These are phyloP conservation scores for Fraxinus greggii DNA, from an alignment of 305 asterid genomes.

Conservation along the genomic window DNA sequence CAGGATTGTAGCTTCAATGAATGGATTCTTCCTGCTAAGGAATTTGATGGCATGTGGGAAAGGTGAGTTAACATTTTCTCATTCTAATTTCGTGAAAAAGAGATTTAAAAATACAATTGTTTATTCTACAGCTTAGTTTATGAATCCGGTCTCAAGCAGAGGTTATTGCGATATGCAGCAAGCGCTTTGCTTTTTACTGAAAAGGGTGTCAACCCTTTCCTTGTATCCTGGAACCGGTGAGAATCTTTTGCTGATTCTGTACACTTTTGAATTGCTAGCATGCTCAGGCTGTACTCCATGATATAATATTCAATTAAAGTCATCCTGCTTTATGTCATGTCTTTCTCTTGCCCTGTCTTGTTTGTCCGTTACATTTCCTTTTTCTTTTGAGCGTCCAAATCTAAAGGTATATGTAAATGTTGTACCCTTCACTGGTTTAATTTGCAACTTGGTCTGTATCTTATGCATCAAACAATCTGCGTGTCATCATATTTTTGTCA, in stretches of 20 bases:
- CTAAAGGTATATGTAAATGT: not conserved
- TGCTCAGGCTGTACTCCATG: not conserved
- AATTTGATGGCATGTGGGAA: conserved; percentile 98
- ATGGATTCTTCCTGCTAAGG: conserved; percentile 98
- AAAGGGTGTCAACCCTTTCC: conserved; percentile 90
- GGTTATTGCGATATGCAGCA: conserved; percentile 86
- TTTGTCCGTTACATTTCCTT: not conserved
- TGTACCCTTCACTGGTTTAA: not conserved
- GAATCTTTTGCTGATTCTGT: conserved; percentile 26
- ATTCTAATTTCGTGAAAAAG: conserved; percentile 4
- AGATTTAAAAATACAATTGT: conserved; percentile 18
- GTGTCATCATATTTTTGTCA: not conserved
- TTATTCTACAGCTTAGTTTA: conserved; percentile 79
- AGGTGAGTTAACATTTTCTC: conserved; percentile 51
- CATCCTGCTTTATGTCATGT: not conserved
- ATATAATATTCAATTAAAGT: not conserved
- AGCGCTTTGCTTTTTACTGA: conserved; percentile 98
- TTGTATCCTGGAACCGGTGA: conserved; percentile 94
- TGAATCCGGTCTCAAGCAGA: conserved; percentile 91
- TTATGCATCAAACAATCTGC: not conserved
- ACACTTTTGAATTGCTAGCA: conserved; percentile 2
- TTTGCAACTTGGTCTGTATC: not conserved
- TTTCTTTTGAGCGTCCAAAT: not conserved
- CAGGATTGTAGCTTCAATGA: conserved; percentile 86
- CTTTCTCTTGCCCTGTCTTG: not conserved